These are phyloP conservation scores for Tulasnella sp. DNA, from an alignment of 768 basidiomycete species.

Conservation along the genomic window DNA sequence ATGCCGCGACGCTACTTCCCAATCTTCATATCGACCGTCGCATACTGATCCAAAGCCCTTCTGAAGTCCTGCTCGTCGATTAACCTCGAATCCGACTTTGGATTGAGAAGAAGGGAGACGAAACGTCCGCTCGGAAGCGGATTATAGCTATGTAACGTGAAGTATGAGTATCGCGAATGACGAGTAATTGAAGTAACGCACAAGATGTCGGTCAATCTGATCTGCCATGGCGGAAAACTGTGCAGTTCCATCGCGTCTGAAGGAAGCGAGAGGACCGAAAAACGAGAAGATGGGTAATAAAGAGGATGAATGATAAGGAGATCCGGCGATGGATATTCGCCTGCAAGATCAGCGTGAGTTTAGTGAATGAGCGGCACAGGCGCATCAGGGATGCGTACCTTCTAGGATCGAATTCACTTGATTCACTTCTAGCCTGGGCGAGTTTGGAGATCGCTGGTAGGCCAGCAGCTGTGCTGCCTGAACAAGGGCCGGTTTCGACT, in stretches of 20 bases:
- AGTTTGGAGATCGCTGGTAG: not conserved
- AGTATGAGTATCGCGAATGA: not conserved
- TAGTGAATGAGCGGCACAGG: not conserved
- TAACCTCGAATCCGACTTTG: slow-evolving; percentile 26
- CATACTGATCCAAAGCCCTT: slow-evolving; percentile 61
- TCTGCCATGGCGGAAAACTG: slow-evolving; percentile 79
- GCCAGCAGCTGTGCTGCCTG: slow-evolving; percentile 39
- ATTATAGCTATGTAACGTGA: not conserved
- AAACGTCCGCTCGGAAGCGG: not conserved
- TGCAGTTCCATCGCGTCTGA: slow-evolving; percentile 47
- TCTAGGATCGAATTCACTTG: slow-evolving; percentile 43
- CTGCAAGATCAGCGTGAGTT: slow-evolving; percentile 24
- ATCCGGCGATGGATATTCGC: slow-evolving; percentile 55
- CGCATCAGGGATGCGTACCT: slow-evolving; percentile 32
- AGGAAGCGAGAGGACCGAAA: slow-evolving; percentile 18
- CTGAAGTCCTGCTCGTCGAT: slow-evolving; percentile 37
- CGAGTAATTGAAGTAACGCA: slow-evolving; percentile 27
- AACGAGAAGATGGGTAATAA: slow-evolving; percentile 16
- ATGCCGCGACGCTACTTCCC: slow-evolving; percentile 34
- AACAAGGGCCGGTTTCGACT: slow-evolving; percentile 56
- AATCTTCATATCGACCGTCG: slow-evolving; percentile 63
- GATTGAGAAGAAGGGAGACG: not conserved
- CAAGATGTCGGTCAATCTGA: slow-evolving; percentile 71
- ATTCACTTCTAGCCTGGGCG: slow-evolving; percentile 33
- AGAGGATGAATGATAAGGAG: slow-evolving; percentile 64